phyloP scores from a whole-genome alignment of 768 basidiomycete species.

The Pleurotus djamor region DNA sequence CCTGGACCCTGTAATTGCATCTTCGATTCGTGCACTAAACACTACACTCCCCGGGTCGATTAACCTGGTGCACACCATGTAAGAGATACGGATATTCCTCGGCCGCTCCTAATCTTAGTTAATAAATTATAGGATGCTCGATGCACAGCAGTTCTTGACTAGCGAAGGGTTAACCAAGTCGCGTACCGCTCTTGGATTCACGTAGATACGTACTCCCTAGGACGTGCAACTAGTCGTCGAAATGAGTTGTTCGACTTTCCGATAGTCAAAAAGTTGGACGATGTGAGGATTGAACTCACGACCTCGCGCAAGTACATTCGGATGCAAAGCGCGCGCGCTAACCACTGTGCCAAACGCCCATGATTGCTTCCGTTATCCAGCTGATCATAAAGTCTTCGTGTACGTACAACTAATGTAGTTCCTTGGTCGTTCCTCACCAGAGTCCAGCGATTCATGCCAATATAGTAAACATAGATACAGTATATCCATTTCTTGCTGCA shows the following conservation, averaged over 20 bases:
- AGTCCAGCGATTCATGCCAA: too few species aligned
- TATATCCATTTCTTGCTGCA: too few species aligned
- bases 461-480: too few species aligned
- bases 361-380: too few species aligned
- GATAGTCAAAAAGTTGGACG: background rate
- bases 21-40: constrained; percentile 21
- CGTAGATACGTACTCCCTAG: background rate
- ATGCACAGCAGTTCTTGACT: constrained; percentile 30
- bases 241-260: background rate
- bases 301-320: too few species aligned
- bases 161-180: constrained; percentile 29
- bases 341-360: too few species aligned
- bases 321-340: too few species aligned
- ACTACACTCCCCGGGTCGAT: constrained; percentile 22
- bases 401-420: too few species aligned
- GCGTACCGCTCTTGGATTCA: constrained; percentile 28
- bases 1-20: constrained; percentile 29
- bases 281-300: too few species aligned
- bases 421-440: too few species aligned
- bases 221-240: background rate
- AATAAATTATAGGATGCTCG: constrained; percentile 24
- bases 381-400: too few species aligned
- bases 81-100: background rate
- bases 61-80: constrained; percentile 27
- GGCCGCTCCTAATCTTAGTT: background rate